Evolutionary conservation across 805 yeast genomes (phyloP).

Genomic region (Blastobotrys chiropterorum): DNA sequence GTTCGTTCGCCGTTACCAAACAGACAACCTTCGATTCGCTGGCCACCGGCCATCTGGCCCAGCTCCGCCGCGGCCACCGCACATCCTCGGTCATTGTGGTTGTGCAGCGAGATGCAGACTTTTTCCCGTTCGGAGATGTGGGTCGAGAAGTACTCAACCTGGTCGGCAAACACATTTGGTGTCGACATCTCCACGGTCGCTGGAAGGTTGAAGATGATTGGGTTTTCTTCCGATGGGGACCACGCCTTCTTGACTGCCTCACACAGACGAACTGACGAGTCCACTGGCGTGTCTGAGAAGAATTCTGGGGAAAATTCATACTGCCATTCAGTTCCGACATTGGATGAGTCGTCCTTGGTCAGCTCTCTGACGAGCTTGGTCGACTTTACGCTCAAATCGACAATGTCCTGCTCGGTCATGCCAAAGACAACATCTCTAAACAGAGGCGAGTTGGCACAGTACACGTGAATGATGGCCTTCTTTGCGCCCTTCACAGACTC

Average conservation of each 20-base stretch:
- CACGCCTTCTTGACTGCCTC: slow-evolving; percentile 72
- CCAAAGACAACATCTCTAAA: slow-evolving; percentile 69
- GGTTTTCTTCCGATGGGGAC: slow-evolving; percentile 58
- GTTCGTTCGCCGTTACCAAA: slow-evolving; percentile 87
- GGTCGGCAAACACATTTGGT: slow-evolving; percentile 80
- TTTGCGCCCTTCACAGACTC: slow-evolving; percentile 71
- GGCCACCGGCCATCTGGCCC: slow-evolving; percentile 81
- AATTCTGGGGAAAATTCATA: slow-evolving; percentile 80
- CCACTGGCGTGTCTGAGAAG: slow-evolving; percentile 63
- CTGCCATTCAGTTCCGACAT: slow-evolving; percentile 55
- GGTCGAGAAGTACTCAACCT: slow-evolving; percentile 65
- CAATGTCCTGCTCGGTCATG: slow-evolving; percentile 49
- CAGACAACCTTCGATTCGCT: slow-evolving; percentile 78
- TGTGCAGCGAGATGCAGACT: slow-evolving; percentile 70
- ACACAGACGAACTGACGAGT: slow-evolving; percentile 58
- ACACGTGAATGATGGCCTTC: slow-evolving; percentile 68
- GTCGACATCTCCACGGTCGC: slow-evolving; percentile 81
- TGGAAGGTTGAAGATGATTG: slow-evolving; percentile 75
- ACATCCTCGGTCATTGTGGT: slow-evolving; percentile 82
- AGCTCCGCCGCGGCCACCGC: slow-evolving; percentile 86
- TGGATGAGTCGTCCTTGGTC: slow-evolving; percentile 61
- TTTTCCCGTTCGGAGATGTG: slow-evolving; percentile 60
- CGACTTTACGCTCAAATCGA: slow-evolving; percentile 56
- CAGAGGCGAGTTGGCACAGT: slow-evolving; percentile 69
- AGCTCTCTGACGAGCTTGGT: slow-evolving; percentile 56